phyloP scores from a whole-genome alignment of 176 grass and related monocot species.

The Cocos nucifera region DNA sequence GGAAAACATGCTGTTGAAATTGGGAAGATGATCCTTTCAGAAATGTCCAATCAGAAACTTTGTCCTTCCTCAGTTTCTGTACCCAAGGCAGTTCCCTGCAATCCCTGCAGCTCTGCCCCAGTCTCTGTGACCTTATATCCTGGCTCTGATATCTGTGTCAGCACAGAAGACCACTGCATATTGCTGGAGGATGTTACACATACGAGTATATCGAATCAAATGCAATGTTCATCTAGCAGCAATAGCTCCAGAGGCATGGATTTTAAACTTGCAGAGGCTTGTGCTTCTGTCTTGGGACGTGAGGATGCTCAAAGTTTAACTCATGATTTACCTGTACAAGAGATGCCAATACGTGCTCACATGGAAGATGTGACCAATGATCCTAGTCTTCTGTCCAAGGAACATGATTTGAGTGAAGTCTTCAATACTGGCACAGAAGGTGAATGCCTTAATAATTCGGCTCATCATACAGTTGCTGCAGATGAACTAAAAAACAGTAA shows the following conservation, averaged over 20 bases:
- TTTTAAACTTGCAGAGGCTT: constrained; percentile 2
- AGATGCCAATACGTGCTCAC: constrained; percentile 14
- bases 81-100: constrained; percentile 6
- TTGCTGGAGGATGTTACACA: not conserved
- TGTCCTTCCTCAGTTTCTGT: constrained; percentile 1
- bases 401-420: too few species aligned
- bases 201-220: not conserved
- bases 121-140: not conserved
- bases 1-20: constrained; percentile 13
- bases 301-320: constrained; percentile 1
- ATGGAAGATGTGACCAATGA: not conserved
- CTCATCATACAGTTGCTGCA: too few species aligned
- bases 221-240: not conserved
- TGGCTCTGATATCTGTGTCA: not conserved
- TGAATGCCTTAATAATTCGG: too few species aligned
- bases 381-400: too few species aligned
- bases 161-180: not conserved
- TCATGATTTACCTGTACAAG: constrained; percentile 2
- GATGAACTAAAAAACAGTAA: constrained; percentile 1
- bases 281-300: constrained; percentile 1
- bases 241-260: not conserved
- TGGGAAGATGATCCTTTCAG: not conserved
- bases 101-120: not conserved
- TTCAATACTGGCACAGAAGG: too few species aligned
- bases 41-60: constrained; percentile 16